Percentiles rank a stretch among this genome's conserved stretches.
Conservation (phyloP, 495 filamentous ascomycete genomes). For the Penicillium cinerascens region DNA sequence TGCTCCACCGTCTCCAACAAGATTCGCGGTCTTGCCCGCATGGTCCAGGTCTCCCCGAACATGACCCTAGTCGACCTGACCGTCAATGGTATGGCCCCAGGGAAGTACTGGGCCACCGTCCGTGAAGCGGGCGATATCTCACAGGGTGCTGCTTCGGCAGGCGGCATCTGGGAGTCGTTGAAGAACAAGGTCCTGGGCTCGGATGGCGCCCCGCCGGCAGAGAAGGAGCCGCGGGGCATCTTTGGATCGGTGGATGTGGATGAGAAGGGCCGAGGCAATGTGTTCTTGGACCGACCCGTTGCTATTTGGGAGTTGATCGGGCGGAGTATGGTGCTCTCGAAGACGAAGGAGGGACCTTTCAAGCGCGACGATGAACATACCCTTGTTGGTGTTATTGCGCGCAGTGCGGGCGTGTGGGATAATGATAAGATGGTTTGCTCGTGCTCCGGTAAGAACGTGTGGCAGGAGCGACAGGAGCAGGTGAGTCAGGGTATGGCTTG, state of each 20-base stretch:
- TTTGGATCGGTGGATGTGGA: slow-evolving; percentile 74
- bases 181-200: slow-evolving; percentile 48
- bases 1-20: slow-evolving; percentile 52
- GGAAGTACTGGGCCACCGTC: slow-evolving; percentile 78
- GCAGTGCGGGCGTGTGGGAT: slow-evolving; percentile 95
- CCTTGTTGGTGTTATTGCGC: slow-evolving; percentile 85
- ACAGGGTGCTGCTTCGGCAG: slow-evolving; percentile 71
- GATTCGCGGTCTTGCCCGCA: slow-evolving; percentile 72
- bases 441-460: slow-evolving; percentile 95
- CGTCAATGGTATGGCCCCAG: slow-evolving; percentile 76
- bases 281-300: slow-evolving; percentile 75
- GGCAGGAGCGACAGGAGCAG: slow-evolving; percentile 94
- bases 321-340: slow-evolving; percentile 78
- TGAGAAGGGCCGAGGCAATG: slow-evolving; percentile 58
- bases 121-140: slow-evolving; percentile 89
- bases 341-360: slow-evolving; percentile 44
- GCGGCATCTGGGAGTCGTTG: slow-evolving; percentile 71
- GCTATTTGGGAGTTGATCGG: slow-evolving; percentile 96
- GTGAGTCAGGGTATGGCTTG: slow-evolving; percentile 80
- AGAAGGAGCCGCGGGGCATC: slow-evolving; percentile 55
- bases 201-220: slow-evolving; percentile 19
- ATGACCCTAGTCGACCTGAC: slow-evolving; percentile 85
- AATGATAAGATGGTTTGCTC: slow-evolving; percentile 96
- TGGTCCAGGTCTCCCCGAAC: slow-evolving; percentile 73
- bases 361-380: slow-evolving; percentile 73